Conservation (phyloP, 2,329 filamentous ascomycete species). For the Ophiostoma perfectum region DNA sequence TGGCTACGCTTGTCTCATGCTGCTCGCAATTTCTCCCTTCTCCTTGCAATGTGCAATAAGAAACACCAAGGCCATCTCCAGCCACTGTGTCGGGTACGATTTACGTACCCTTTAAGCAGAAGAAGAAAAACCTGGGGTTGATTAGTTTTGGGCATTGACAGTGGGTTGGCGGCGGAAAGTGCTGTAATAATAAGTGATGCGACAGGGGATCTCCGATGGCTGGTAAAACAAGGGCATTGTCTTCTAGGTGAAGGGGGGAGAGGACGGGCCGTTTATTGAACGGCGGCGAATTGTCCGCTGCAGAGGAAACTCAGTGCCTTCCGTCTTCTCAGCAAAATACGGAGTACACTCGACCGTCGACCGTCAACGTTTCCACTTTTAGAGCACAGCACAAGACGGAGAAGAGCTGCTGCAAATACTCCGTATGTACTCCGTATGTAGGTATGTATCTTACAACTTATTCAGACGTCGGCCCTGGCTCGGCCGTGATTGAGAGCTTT, state of each 20-base stretch:
- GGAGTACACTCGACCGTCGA: not conserved
- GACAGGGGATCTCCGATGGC: constrained; percentile 4
- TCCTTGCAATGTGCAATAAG: too few relatives aligned
- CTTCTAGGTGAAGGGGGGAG: not conserved
- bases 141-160: not conserved
- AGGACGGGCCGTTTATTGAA: not conserved
- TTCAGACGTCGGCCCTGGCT: not conserved
- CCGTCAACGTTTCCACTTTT: not conserved
- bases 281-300: not conserved
- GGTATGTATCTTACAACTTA: not conserved
- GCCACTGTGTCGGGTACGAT: not conserved
- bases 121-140: not conserved
- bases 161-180: not conserved
- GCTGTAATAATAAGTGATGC: not conserved
- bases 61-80: too few relatives aligned
- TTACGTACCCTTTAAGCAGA: not conserved
- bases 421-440: too few relatives aligned
- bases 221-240: not conserved
- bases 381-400: not conserved
- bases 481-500: not conserved
- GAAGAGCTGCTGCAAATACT: too few relatives aligned
- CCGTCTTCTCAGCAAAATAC: not conserved
- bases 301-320: not conserved
- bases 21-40: not conserved
- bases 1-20: not conserved